A percentile compares a stretch with the other conserved stretches of the same genome.
Conservation (phyloP, 805 yeast genomes). For the Teunomyces funiuensis region DNA sequence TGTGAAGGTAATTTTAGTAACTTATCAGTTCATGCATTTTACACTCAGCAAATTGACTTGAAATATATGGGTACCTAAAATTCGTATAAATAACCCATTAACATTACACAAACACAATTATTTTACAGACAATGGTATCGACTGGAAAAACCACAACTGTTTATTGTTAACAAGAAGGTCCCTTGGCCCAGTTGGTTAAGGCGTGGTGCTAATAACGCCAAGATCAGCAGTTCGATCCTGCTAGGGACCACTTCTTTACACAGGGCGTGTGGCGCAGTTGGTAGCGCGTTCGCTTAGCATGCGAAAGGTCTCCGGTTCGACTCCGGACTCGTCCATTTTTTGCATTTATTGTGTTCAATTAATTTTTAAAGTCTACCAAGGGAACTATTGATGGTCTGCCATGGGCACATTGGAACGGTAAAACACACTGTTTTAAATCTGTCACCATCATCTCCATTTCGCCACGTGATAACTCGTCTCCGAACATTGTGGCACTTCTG, state of each 20-base stretch:
- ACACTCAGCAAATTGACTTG: no score
- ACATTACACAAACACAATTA: no score
- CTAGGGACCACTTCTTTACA: conserved; percentile 11
- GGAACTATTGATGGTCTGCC: conserved; percentile 78
- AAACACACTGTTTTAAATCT: conserved; percentile 45
- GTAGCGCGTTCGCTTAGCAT: conserved; percentile 82
- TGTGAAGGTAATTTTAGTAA: no score
- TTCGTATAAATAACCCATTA: no score
- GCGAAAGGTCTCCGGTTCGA: conserved; percentile 79
- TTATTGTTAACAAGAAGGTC: conserved; percentile 23
- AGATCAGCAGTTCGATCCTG: conserved; percentile 82
- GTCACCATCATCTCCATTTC: conserved; percentile 49
- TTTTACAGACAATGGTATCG: no score
- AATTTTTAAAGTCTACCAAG: conserved; percentile 24
- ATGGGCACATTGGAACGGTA: conserved; percentile 83
- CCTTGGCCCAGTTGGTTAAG: conserved; percentile 55
- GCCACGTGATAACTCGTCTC: conserved; percentile 43
- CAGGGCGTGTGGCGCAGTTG: conserved; percentile 75
- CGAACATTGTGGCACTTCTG: conserved; percentile 70
- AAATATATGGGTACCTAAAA: no score
- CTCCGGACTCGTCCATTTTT: conserved; percentile 66
- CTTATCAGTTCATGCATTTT: no score
- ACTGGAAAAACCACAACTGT: conserved; percentile 34
- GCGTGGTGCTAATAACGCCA: conserved; percentile 55
- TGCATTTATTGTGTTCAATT: not conserved